These are phyloP conservation scores for Kuraishia piskuri DNA, from an alignment of 805 yeast genomes.

Conservation along the genomic window DNA sequence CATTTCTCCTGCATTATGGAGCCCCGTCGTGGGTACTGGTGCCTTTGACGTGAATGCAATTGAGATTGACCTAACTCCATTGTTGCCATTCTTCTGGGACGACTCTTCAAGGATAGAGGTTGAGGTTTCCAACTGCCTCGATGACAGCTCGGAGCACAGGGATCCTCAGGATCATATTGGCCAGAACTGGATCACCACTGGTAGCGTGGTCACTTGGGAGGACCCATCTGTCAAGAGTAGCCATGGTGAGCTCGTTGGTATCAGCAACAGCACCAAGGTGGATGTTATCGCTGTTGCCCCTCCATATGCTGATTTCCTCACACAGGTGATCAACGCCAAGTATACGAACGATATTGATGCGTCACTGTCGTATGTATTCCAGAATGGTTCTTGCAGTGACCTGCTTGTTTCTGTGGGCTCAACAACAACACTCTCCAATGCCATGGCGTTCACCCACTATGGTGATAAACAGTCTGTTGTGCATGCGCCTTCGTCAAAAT, in stretches of 20 bases:
- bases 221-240: conserved; percentile 27
- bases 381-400: conserved; percentile 26
- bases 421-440: conserved; percentile 25
- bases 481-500: conserved; percentile 15
- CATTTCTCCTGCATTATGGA: conserved; percentile 72
- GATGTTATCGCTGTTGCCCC: conserved; percentile 24
- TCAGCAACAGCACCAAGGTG: conserved; percentile 22
- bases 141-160: conserved; percentile 18
- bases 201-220: conserved; percentile 48
- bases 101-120: conserved; percentile 31
- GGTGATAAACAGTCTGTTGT: conserved; percentile 31
- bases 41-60: conserved; percentile 71
- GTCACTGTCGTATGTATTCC: conserved; percentile 26
- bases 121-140: conserved; percentile 45
- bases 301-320: conserved; percentile 27
- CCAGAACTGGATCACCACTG: conserved; percentile 54
- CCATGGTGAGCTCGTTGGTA: conserved; percentile 26
- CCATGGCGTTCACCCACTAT: conserved; percentile 25
- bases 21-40: conserved; percentile 63
- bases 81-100: conserved; percentile 62
- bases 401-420: conserved; percentile 22
- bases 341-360: conserved; percentile 26
- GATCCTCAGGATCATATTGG: conserved; percentile 26
- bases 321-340: conserved; percentile 29
- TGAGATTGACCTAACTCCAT: conserved; percentile 61